Evolutionary conservation across 768 basidiomycete species (phyloP).

Genomic region (Termitomyces sp.): DNA sequence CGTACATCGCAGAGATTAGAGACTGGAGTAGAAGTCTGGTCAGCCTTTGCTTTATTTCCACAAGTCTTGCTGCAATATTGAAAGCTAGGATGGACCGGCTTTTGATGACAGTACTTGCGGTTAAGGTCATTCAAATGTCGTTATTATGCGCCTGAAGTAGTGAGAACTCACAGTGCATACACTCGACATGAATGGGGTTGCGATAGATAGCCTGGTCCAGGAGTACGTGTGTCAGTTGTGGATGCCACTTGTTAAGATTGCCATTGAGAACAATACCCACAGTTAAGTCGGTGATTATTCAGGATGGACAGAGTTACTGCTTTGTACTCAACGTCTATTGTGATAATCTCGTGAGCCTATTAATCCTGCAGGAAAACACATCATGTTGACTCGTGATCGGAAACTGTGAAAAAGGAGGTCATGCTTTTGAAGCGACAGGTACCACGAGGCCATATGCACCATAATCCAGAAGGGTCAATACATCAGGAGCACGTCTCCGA

Average conservation of each 20-base stretch:
- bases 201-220: not conserved
- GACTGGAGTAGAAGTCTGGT: slow-evolving; percentile 16
- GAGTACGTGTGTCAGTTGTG: not conserved
- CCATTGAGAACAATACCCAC: not conserved
- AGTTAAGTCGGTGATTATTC: not conserved
- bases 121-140: not conserved
- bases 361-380: not conserved
- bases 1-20: slow-evolving; percentile 43
- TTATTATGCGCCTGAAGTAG: not conserved
- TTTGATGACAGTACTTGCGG: slow-evolving; percentile 45
- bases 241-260: not conserved
- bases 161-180: slow-evolving; percentile 1
- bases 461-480: not conserved
- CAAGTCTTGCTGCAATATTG: slow-evolving; percentile 56
- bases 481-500: not conserved
- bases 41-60: slow-evolving; percentile 36
- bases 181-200: not conserved
- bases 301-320: not conserved
- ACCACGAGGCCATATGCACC: not conserved
- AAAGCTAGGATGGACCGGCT: slow-evolving; percentile 56
- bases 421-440: not conserved
- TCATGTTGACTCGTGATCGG: not conserved
- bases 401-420: not conserved
- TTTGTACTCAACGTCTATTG: not conserved
- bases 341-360: not conserved